Evolutionary conservation across 164 flowering plant genomes (phyloP).

Genomic region (Kingdonia uniflora): DNA sequence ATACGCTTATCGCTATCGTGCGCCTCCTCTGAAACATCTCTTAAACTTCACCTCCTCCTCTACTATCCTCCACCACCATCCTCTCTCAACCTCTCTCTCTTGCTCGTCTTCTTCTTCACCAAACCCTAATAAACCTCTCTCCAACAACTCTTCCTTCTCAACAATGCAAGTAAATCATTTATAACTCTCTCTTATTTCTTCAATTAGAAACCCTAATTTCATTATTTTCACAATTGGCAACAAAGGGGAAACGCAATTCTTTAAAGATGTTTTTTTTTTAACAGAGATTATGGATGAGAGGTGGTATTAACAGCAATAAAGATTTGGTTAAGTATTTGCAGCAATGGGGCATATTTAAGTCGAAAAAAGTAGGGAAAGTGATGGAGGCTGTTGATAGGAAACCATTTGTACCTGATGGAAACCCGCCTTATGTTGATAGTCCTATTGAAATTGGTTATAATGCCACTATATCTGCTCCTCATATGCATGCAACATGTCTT

Average conservation of each 20-base stretch:
- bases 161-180: too few relatives aligned
- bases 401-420: conserved; percentile 67
- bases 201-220: too few relatives aligned
- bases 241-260: too few relatives aligned
- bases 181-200: too few relatives aligned
- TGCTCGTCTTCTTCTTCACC: conserved; percentile 3
- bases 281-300: conserved; percentile 49
- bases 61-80: conserved; percentile 6
- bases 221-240: too few relatives aligned
- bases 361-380: conserved; percentile 69
- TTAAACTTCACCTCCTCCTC: conserved; percentile 12
- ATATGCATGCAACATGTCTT: conserved; percentile 95
- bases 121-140: conserved; percentile 6
- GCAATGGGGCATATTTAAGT: conserved; percentile 55
- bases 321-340: conserved; percentile 59
- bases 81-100: conserved; percentile 9
- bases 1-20: too few relatives aligned
- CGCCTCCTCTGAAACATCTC: conserved; percentile 21
- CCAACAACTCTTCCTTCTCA: conserved; percentile 4
- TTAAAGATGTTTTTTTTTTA: conserved; percentile 13
- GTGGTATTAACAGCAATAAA: conserved; percentile 38
- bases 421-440: conserved; percentile 60
- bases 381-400: conserved; percentile 80
- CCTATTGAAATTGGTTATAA: conserved; percentile 90
- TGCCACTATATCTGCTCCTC: conserved; percentile 99